These are phyloP conservation scores for Tubosaeta sp. DNA, from an alignment of 768 basidiomycete species.

Conservation along the genomic window DNA sequence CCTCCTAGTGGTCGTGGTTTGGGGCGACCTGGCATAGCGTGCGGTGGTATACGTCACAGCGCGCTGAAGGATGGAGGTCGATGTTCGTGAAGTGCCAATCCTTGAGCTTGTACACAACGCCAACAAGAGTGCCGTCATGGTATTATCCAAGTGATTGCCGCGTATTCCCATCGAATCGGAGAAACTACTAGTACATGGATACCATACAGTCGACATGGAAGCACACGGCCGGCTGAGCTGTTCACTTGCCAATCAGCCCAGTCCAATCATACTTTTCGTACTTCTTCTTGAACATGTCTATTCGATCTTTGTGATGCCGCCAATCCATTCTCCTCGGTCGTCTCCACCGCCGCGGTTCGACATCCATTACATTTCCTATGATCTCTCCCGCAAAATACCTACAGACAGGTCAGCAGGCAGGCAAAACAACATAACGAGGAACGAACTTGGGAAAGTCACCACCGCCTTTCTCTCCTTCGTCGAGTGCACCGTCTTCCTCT, in stretches of 20 bases:
- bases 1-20: constrained; percentile 1
- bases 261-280: constrained; percentile 86
- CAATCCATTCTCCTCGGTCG: constrained; percentile 73
- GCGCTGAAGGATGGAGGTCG: not conserved
- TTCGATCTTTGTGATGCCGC: constrained; percentile 63
- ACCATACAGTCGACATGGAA: not conserved
- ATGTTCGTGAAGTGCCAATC: not conserved
- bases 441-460: constrained; percentile 85
- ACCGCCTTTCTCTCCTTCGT: constrained; percentile 87
- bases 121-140: not conserved
- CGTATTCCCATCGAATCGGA: not conserved
- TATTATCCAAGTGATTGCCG: not conserved
- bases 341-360: constrained; percentile 85
- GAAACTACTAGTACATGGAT: not conserved
- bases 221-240: not conserved
- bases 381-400: constrained; percentile 97
- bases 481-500: constrained; percentile 60
- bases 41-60: not conserved
- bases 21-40: not conserved
- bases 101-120: constrained; percentile 6
- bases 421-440: not conserved
- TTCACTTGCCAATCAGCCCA: constrained; percentile 52
- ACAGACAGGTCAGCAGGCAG: constrained; percentile 8
- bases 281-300: constrained; percentile 62
- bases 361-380: constrained; percentile 83